Base-by-base conservation (phyloP, 1,284 basidiomycete species). In the Moniliophthora roreri region DNA sequence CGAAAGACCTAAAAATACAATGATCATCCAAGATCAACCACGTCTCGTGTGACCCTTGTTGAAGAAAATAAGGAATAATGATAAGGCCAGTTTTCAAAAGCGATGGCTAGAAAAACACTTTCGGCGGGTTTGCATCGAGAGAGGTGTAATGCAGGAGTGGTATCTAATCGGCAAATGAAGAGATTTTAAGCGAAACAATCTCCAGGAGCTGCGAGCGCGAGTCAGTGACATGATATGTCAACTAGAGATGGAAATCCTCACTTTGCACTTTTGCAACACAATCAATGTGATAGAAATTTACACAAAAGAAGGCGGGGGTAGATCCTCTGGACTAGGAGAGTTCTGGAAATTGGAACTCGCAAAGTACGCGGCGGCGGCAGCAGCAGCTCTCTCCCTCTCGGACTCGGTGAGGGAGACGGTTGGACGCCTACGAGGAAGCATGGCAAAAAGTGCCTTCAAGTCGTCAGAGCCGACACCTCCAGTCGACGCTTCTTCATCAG, bases 311-410 rank as follows among this genome's bases (percentile, higher is more conserved):
- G 85, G 86, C 58, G 81, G 79, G 42, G 87, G 87, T 45, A 89
- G 70, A 63, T 88, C 87, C 53, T 89, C 87, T 50, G 87, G 87
- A 62, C 83, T 87, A 10, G 87, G 87, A 55, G 87, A 88, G 72
- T 88, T 89, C 76, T 89, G 87, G 80, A 89, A 89, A 62, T 78
- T 75, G 36, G 87, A 89, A 62, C 85, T 88, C 59, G 87, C 87
- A 65, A 85, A 89, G 64, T 81, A 87, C 7, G 62, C 61, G 2
- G 68, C 66, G 5, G 54, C 51, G 16, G 55, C 55, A 36, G 47
- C 48, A 23, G 54, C 51, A 37, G 56, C 50, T 34, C 57, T 54
- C 66, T 71, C 26, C 60, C 65, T 60, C 63, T 66, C 50, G 62
- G 60, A 49, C 18, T 53, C 53, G 8, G 47, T 35, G 10, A 53